phyloP scores from a whole-genome alignment of 2,329 filamentous ascomycete genomes.

The Ophiostoma perfectum region DNA sequence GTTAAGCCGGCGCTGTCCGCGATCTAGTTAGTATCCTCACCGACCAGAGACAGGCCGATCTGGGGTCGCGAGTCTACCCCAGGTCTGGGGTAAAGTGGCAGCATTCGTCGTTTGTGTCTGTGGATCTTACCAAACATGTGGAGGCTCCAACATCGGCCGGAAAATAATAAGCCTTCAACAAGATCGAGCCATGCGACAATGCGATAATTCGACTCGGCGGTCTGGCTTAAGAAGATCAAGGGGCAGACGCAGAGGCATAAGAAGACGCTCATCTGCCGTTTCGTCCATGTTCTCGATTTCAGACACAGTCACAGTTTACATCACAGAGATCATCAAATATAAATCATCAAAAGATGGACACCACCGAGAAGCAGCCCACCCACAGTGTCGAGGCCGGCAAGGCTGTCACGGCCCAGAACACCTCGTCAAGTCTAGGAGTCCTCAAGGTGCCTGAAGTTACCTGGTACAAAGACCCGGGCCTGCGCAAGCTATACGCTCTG shows the following conservation, averaged over 20 bases:
- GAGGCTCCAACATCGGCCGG: neutral
- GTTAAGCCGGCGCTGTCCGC: conserved; percentile 13
- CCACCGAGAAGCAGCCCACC: neutral
- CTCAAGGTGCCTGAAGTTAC: conserved; percentile 8
- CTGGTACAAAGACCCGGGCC: conserved; percentile 11
- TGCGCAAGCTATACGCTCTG: conserved; percentile 5
- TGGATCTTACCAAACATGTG: neutral
- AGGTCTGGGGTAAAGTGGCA: neutral
- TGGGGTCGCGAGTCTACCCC: conserved; percentile 9
- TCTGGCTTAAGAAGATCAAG: neutral
- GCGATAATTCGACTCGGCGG: neutral
- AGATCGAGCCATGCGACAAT: neutral
- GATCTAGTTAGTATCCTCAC: conserved; percentile 3
- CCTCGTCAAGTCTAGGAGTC: neutral
- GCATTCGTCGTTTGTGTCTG: neutral
- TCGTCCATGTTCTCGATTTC: neutral
- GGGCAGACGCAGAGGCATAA: neutral
- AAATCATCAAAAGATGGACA: neutral
- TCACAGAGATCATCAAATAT: neutral
- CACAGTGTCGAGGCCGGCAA: neutral
- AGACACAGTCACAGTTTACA: neutral
- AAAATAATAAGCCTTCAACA: neutral
- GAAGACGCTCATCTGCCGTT: neutral
- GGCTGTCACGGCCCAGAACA: neutral
- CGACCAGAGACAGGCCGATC: neutral